Evolutionary conservation across 2,329 filamentous ascomycete genomes (phyloP).

Genomic region (Pestalotiopsis sp.): DNA sequence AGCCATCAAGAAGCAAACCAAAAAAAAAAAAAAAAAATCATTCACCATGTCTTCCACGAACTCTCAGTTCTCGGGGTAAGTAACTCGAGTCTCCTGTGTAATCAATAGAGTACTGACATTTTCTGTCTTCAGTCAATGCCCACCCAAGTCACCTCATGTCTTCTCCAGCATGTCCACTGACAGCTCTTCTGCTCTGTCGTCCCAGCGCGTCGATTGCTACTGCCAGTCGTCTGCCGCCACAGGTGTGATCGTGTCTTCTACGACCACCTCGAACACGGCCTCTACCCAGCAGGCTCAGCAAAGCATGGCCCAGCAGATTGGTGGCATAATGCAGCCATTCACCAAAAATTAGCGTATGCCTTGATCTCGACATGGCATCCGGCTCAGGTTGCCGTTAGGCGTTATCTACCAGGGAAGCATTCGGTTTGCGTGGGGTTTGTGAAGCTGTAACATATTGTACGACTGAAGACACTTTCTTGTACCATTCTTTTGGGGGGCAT

Average conservation of each 20-base stretch:
- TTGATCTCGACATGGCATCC: neutral
- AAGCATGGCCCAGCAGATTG: neutral
- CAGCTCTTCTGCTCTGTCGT: neutral
- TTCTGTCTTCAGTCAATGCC: neutral
- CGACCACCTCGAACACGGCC: neutral
- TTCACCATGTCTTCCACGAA: neutral
- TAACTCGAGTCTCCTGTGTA: neutral
- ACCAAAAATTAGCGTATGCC: neutral
- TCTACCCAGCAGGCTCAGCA: neutral
- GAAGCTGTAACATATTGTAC: conserved; percentile 1
- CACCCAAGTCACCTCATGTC: neutral
- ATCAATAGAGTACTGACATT: neutral
- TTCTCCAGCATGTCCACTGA: neutral
- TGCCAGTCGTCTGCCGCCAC: neutral
- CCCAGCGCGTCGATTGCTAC: neutral
- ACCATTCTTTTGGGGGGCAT: neutral
- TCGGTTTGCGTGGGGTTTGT: neutral
- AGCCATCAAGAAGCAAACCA: no score
- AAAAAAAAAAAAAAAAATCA: no score
- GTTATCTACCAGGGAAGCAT: neutral
- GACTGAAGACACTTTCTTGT: neutral
- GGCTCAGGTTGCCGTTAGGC: neutral
- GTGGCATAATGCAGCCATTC: neutral
- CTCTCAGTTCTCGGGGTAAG: neutral
- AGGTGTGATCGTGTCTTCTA: neutral